phyloP scores from a whole-genome alignment of 352 stramenopile species.

The Phytophthora citrophthora region DNA sequence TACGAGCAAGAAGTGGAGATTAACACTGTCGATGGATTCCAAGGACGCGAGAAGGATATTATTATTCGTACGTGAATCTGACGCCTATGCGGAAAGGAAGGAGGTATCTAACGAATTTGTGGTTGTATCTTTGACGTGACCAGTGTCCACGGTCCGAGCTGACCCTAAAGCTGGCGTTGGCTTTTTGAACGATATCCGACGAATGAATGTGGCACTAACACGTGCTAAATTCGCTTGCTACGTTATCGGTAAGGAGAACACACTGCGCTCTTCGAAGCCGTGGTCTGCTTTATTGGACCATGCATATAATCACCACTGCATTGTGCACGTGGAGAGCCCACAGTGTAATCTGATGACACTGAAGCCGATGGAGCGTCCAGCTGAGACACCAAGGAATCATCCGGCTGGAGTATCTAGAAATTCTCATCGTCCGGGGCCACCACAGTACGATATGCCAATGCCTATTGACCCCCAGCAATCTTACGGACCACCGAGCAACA shows the following conservation, averaged over 20 bases:
- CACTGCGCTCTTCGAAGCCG: conserved; percentile 84
- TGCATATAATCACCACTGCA: conserved; percentile 60
- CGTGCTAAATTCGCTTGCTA: conserved; percentile 90
- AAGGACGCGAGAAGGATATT: conserved; percentile 92
- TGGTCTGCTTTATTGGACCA: conserved; percentile 85
- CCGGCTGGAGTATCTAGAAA: conserved; percentile 18
- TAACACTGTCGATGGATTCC: conserved; percentile 93
- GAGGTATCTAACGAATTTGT: conserved; percentile 23
- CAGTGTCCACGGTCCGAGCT: conserved; percentile 88
- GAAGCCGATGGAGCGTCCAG: conserved; percentile 58
- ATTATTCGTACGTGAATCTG: conserved; percentile 79
- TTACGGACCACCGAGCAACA: conserved; percentile 24
- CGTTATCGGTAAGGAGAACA: conserved; percentile 85
- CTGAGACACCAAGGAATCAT: conserved; percentile 19
- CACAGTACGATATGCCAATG: conserved; percentile 21
- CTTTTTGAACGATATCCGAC: conserved; percentile 89
- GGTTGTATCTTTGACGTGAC: conserved; percentile 6
- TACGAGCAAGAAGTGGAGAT: conserved; percentile 90
- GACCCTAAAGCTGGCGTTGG: conserved; percentile 83
- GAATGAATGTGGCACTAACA: conserved; percentile 91
- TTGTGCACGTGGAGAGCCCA: conserved; percentile 86
- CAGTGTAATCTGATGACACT: conserved; percentile 79
- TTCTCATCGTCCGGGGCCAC: conserved; percentile 22
- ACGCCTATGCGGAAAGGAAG: not conserved
- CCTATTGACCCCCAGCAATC: conserved; percentile 9